phyloP scores from a whole-genome alignment of 2,329 filamentous ascomycete genomes.

The Apiospora malaysiana region DNA sequence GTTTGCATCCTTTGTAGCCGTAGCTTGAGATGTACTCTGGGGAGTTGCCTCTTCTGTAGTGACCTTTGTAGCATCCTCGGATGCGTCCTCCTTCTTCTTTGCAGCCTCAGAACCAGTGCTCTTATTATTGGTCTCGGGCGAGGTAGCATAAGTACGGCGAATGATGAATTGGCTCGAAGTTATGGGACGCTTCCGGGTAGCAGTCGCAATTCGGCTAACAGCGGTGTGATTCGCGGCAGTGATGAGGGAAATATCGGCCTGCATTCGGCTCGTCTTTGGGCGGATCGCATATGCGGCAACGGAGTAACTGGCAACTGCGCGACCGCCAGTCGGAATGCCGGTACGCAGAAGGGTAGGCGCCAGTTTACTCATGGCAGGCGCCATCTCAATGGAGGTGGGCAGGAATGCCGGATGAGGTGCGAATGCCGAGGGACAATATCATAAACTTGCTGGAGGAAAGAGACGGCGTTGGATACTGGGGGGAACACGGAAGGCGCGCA shows the following conservation, averaged over 20 bases:
- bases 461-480: neutral
- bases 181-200: constrained; percentile 10
- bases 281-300: neutral
- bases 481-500: neutral
- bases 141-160: constrained; percentile 26
- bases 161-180: constrained; percentile 24
- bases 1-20: constrained; percentile 25
- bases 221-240: neutral
- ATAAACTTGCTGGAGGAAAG: too few species aligned
- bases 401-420: neutral
- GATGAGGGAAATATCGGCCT: neutral
- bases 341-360: neutral
- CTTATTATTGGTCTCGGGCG: neutral
- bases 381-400: neutral
- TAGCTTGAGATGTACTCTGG: constrained; percentile 24
- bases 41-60: constrained; percentile 28
- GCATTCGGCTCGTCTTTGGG: neutral
- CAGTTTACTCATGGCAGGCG: neutral
- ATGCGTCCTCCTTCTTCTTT: constrained; percentile 32
- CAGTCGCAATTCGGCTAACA: neutral
- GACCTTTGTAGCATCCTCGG: constrained; percentile 34
- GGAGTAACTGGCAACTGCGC: neutral
- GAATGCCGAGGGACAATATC: too few species aligned
- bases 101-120: constrained; percentile 29
- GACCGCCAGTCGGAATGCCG: neutral